These are phyloP conservation scores for Venturiaceae sp. DNA, from an alignment of 2,329 filamentous ascomycete genomes.

Conservation along the genomic window DNA sequence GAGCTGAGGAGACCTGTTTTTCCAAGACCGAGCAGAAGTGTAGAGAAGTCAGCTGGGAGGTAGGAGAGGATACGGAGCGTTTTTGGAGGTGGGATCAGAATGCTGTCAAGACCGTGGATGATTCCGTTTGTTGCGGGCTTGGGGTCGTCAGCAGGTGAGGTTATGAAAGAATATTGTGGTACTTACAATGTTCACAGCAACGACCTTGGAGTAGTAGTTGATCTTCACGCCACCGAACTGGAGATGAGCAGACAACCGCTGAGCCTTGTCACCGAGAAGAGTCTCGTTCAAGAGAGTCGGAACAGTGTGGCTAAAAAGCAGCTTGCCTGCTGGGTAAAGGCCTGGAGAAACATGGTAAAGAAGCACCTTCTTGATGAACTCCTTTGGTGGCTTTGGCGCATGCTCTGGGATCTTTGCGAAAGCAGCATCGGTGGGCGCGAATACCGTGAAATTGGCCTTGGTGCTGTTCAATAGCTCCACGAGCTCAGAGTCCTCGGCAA, in stretches of 20 bases:
- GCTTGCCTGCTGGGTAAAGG: slow-evolving; percentile 53
- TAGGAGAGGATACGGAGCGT: slow-evolving; percentile 54
- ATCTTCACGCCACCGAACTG: slow-evolving; percentile 54
- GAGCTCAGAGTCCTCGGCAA: slow-evolving; percentile 63
- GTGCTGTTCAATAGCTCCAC: slow-evolving; percentile 67
- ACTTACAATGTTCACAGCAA: slow-evolving; percentile 60
- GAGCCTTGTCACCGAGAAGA: slow-evolving; percentile 51
- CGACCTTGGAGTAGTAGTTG: slow-evolving; percentile 67
- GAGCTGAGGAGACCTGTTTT: slow-evolving; percentile 63
- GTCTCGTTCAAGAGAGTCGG: slow-evolving; percentile 55
- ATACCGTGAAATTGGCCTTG: slow-evolving; percentile 65
- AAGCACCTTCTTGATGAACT: slow-evolving; percentile 58
- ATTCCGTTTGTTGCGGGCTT: slow-evolving; percentile 69
- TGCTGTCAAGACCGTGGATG: slow-evolving; percentile 64
- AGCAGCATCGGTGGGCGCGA: slow-evolving; percentile 68
- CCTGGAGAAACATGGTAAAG: slow-evolving; percentile 66
- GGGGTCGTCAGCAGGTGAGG: slow-evolving; percentile 9
- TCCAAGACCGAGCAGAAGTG: slow-evolving; percentile 61
- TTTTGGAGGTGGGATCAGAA: slow-evolving; percentile 67
- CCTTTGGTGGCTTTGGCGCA: slow-evolving; percentile 54
- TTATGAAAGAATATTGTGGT: not conserved
- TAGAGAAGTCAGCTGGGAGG: slow-evolving; percentile 65
- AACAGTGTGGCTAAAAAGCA: slow-evolving; percentile 65
- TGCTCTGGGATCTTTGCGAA: slow-evolving; percentile 57
- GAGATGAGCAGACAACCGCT: slow-evolving; percentile 63